phyloP scores from a whole-genome alignment of 1,284 basidiomycete species.

The Cryptococcus deneoformans region DNA sequence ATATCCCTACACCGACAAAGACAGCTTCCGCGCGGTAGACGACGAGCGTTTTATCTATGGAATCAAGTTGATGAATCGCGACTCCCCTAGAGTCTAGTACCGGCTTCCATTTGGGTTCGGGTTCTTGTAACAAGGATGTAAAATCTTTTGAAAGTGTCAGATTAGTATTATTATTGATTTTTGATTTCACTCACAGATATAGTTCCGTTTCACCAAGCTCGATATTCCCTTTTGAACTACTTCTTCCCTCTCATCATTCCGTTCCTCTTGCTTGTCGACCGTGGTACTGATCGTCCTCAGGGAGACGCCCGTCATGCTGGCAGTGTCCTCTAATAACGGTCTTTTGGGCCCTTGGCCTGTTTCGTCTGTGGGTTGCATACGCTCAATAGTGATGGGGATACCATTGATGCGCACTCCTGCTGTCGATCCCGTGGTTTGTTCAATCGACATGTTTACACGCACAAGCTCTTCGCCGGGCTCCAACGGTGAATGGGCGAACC shows the following conservation, averaged over 20 bases:
- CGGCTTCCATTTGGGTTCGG: slow-evolving; percentile 92
- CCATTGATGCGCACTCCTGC: slow-evolving; percentile 74
- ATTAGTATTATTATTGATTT: slow-evolving; percentile 8
- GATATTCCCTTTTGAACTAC: slow-evolving; percentile 73
- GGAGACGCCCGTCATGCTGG: slow-evolving; percentile 40
- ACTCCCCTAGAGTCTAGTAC: slow-evolving; percentile 84
- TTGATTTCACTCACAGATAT: slow-evolving; percentile 61
- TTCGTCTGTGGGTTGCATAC: slow-evolving; percentile 21
- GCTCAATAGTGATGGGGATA: slow-evolving; percentile 64
- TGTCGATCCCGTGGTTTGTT: slow-evolving; percentile 60
- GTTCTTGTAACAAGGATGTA: slow-evolving; percentile 93
- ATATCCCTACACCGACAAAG: slow-evolving; percentile 92
- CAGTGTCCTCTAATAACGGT: slow-evolving; percentile 39
- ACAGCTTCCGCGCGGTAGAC: slow-evolving; percentile 97
- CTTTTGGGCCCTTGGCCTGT: neutral
- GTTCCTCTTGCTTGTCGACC: slow-evolving; percentile 11
- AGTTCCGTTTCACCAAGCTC: slow-evolving; percentile 83
- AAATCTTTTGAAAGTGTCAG: slow-evolving; percentile 58
- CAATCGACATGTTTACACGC: slow-evolving; percentile 73
- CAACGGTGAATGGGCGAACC: slow-evolving; percentile 66
- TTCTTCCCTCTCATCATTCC: slow-evolving; percentile 55
- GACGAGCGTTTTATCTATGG: slow-evolving; percentile 94
- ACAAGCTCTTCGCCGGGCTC: slow-evolving; percentile 61
- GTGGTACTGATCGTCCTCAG: slow-evolving; percentile 33
- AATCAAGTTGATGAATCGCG: slow-evolving; percentile 91